phyloP scores from a whole-genome alignment of 169 alveolate species.

The Plasmodium cynomolgi region DNA sequence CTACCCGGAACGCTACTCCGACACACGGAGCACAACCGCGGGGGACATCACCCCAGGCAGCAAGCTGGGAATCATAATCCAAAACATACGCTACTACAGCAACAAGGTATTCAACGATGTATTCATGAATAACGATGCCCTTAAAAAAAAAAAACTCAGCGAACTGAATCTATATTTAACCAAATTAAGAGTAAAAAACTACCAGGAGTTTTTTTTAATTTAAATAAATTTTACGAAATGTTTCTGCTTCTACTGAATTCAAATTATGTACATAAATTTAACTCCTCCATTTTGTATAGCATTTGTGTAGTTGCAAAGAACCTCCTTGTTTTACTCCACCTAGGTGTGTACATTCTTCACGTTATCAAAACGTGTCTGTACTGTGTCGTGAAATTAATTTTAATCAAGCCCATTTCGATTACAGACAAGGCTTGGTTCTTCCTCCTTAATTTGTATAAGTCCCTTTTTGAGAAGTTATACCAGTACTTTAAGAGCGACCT shows the following conservation, averaged over 20 bases:
- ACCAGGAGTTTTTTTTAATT: conserved; percentile 42
- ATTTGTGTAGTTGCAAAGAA: conserved; percentile 50
- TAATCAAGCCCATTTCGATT: conserved; percentile 27
- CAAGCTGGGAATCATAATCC: neutral
- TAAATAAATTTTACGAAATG: conserved; percentile 55
- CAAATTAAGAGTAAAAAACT: conserved; percentile 34
- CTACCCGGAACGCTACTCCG: neutral
- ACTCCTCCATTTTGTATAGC: conserved; percentile 50
- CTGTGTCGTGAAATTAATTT: conserved; percentile 30
- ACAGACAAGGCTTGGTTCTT: conserved; percentile 61
- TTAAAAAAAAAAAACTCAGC: conserved; percentile 23
- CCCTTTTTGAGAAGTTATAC: conserved; percentile 31
- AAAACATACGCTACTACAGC: conserved; percentile 40
- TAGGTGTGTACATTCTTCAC: conserved; percentile 38
- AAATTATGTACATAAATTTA: conserved; percentile 32
- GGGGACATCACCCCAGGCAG: neutral
- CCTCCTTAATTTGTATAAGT: conserved; percentile 23
- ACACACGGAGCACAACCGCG: neutral
- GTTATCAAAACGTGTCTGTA: conserved; percentile 28
- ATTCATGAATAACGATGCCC: conserved; percentile 21
- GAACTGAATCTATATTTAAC: conserved; percentile 43
- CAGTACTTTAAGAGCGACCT: conserved; percentile 25
- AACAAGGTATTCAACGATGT: conserved; percentile 47
- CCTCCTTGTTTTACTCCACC: neutral
- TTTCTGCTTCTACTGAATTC: conserved; percentile 14